Evolutionary conservation across 345 rosid genomes (phyloP).

Genomic region (Punica granatum): DNA sequence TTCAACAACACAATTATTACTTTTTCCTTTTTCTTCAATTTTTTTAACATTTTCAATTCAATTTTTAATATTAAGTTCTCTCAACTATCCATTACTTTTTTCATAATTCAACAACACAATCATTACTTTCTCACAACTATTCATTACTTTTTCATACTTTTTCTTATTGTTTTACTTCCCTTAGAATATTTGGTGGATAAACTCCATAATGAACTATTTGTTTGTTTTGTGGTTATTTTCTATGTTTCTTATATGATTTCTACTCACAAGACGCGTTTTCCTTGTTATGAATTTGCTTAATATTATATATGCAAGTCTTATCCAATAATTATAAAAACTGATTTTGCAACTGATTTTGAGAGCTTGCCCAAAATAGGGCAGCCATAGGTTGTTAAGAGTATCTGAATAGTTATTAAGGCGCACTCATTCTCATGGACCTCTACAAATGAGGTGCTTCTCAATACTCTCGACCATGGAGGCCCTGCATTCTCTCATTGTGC

Average conservation of each 20-base stretch:
- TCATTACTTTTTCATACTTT: no score
- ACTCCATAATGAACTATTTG: neutral
- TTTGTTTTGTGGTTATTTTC: neutral
- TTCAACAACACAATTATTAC: no score
- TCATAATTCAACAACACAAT: no score
- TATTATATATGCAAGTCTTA: neutral
- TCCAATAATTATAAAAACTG: neutral
- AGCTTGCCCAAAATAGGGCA: neutral
- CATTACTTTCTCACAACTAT: no score
- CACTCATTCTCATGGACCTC: neutral
- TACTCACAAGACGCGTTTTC: neutral
- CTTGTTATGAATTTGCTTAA: neutral
- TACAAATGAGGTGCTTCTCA: neutral
- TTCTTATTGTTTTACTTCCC: neutral
- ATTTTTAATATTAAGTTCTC: no score
- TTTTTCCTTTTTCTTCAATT: no score
- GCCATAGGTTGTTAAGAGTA: neutral
- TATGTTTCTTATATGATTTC: neutral
- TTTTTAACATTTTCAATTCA: no score
- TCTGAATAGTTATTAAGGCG: neutral
- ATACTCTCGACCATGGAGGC: neutral
- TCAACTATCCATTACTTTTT: no score
- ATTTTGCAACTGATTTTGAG: neutral
- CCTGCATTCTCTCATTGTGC: neutral
- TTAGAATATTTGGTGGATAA: neutral